Percentiles rank a stretch among this genome's conserved stretches.
Conservation (phyloP, 805 yeast species). For the Scheffersomyces lignosus region DNA sequence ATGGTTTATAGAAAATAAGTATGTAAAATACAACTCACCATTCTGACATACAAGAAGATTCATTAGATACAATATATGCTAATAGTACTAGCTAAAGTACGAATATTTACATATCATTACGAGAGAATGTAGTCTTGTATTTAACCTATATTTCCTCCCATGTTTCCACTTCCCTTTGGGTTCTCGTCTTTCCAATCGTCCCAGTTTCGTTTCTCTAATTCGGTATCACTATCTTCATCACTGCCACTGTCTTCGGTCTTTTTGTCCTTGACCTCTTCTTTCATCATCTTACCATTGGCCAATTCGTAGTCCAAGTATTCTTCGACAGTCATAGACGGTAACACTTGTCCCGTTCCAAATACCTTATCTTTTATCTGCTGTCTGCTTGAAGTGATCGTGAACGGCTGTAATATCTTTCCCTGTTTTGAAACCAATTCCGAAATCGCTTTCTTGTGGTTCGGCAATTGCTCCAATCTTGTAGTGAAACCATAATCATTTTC, state of each 20-base stretch:
- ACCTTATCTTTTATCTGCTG: slow-evolving; percentile 64
- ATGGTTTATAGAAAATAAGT: slow-evolving; percentile 1
- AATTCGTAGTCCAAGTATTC: slow-evolving; percentile 86
- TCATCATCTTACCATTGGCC: slow-evolving; percentile 77
- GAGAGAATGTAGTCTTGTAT: not conserved
- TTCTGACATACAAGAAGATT: too few relatives aligned
- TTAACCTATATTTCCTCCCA: slow-evolving; percentile 47
- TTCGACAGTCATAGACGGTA: slow-evolving; percentile 94
- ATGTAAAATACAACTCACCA: slow-evolving; percentile 1
- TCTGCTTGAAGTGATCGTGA: slow-evolving; percentile 61
- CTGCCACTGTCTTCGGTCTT: slow-evolving; percentile 39
- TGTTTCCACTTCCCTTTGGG: slow-evolving; percentile 89
- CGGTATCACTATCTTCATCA: slow-evolving; percentile 61
- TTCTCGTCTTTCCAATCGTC: slow-evolving; percentile 89
- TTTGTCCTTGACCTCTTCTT: slow-evolving; percentile 40
- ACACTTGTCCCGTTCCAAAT: slow-evolving; percentile 85
- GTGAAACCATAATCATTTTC: slow-evolving; percentile 52
- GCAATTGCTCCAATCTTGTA: slow-evolving; percentile 56
- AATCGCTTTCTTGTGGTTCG: slow-evolving; percentile 36
- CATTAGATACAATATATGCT: too few relatives aligned
- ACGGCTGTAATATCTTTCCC: slow-evolving; percentile 84
- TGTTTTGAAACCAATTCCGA: slow-evolving; percentile 54
- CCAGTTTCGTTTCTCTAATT: slow-evolving; percentile 82
- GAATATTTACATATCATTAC: not conserved
- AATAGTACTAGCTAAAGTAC: not conserved